Evolutionary conservation across 78 protist species (phyloP).

Genomic region (Capsaspora owczarzaki): DNA sequence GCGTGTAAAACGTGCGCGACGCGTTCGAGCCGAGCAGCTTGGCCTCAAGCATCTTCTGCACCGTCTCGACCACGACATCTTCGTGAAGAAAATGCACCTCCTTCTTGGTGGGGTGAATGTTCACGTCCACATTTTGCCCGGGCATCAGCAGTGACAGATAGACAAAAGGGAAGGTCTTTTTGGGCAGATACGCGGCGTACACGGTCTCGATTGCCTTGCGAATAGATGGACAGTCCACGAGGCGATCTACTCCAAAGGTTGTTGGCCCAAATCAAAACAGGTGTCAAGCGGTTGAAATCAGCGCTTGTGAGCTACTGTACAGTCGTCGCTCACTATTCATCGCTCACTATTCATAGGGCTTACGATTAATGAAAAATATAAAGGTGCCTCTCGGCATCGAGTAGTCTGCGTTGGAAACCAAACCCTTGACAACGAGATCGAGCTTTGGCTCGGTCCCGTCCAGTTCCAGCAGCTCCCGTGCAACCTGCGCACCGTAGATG

Average conservation of each 20-base stretch:
- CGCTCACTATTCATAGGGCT: too few relatives aligned
- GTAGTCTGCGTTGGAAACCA: slow-evolving; percentile 64
- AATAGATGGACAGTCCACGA: slow-evolving; percentile 71
- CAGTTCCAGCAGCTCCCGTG: slow-evolving; percentile 48
- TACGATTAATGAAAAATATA: slow-evolving; percentile 80
- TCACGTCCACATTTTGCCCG: slow-evolving; percentile 84
- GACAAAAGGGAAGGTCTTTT: slow-evolving; percentile 64
- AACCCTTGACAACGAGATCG: slow-evolving; percentile 17
- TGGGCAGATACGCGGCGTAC: slow-evolving; percentile 69
- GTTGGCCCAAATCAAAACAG: neutral
- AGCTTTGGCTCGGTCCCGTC: neutral
- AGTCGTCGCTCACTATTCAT: too few relatives aligned
- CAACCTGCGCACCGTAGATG: slow-evolving; percentile 50
- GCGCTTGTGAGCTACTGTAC: too few relatives aligned
- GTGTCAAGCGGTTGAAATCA: neutral
- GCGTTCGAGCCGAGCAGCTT: slow-evolving; percentile 14
- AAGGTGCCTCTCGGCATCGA: slow-evolving; percentile 33
- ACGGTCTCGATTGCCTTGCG: slow-evolving; percentile 46
- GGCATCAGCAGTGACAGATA: slow-evolving; percentile 58
- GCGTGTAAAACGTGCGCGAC: slow-evolving; percentile 30
- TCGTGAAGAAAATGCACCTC: slow-evolving; percentile 37
- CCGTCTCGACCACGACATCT: neutral
- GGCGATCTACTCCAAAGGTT: slow-evolving; percentile 43
- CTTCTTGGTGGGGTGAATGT: slow-evolving; percentile 96
- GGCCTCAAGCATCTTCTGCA: slow-evolving; percentile 1